Evolutionary conservation across 371 early-diverging fungal species (phyloP).

Genomic region (Rhizopus sp.): DNA sequence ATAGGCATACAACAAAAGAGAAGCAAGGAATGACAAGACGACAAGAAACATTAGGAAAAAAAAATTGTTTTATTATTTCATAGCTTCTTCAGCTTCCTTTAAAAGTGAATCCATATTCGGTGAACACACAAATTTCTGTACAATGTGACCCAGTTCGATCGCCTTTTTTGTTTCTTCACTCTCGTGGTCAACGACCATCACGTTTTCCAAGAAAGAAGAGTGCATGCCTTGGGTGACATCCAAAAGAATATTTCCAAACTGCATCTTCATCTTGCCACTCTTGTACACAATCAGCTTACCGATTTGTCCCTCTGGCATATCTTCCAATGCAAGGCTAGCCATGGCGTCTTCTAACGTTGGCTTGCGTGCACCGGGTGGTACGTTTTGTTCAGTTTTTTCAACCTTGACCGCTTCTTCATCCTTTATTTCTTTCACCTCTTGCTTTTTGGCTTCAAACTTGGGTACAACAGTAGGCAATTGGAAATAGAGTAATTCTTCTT

Average conservation of each 20-base stretch:
- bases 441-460: constrained; percentile 35
- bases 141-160: constrained; percentile 65
- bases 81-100: constrained; percentile 21
- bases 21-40: constrained; percentile 6
- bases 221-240: constrained; percentile 64
- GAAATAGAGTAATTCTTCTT: constrained; percentile 45
- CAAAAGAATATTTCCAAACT: constrained; percentile 65
- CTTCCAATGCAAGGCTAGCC: constrained; percentile 33
- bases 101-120: constrained; percentile 63
- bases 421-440: constrained; percentile 30
- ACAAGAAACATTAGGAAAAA: constrained; percentile 4
- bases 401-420: constrained; percentile 39
- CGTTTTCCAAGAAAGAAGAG: constrained; percentile 61
- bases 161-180: constrained; percentile 50
- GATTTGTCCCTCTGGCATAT: constrained; percentile 61
- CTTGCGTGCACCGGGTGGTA: constrained; percentile 52
- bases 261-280: constrained; percentile 74
- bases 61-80: constrained; percentile 15
- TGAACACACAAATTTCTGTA: constrained; percentile 64
- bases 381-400: constrained; percentile 13
- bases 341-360: constrained; percentile 34
- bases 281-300: constrained; percentile 70
- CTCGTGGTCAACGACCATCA: constrained; percentile 60
- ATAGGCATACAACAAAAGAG: constrained; percentile 18
- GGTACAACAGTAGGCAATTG: constrained; percentile 52